Evolutionary conservation across 2,329 filamentous ascomycete genomes (phyloP).

Genomic region (Aspergillus spinulosporus): DNA sequence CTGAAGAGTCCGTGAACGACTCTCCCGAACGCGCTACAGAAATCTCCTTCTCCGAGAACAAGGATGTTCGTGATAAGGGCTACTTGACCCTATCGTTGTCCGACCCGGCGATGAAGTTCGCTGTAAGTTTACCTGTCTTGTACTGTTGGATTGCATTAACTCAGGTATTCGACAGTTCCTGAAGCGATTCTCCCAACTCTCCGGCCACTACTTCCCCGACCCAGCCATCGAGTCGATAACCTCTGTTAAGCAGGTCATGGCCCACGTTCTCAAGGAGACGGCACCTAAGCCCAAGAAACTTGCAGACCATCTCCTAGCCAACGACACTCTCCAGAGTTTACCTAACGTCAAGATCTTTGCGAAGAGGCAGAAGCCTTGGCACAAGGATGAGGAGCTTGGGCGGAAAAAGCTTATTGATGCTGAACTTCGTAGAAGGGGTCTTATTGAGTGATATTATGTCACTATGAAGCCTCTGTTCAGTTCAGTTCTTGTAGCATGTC

Average conservation of each 20-base stretch:
- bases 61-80: conserved; percentile 41
- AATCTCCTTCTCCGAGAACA: conserved; percentile 26
- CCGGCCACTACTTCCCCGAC: conserved; percentile 74
- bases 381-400: conserved; percentile 70
- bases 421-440: conserved; percentile 62
- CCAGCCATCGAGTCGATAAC: conserved; percentile 59
- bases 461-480: background rate
- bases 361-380: conserved; percentile 66
- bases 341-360: conserved; percentile 70
- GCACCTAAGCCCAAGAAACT: conserved; percentile 56
- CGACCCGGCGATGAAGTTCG: conserved; percentile 68
- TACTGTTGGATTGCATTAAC: background rate
- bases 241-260: conserved; percentile 58
- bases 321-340: conserved; percentile 52
- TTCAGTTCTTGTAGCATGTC: conserved; percentile 26
- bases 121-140: conserved; percentile 55
- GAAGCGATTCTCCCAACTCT: conserved; percentile 79
- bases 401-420: conserved; percentile 77
- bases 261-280: conserved; percentile 45
- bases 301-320: conserved; percentile 55
- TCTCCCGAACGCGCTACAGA: conserved; percentile 19
- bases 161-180: conserved; percentile 58
- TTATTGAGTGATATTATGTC: conserved; percentile 51
- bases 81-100: conserved; percentile 62
- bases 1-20: conserved; percentile 19